Evolutionary conservation across 805 yeast species (phyloP), one percentile per base, ranked within the genome.

Genomic region (Blastobotrys robertii): DNA sequence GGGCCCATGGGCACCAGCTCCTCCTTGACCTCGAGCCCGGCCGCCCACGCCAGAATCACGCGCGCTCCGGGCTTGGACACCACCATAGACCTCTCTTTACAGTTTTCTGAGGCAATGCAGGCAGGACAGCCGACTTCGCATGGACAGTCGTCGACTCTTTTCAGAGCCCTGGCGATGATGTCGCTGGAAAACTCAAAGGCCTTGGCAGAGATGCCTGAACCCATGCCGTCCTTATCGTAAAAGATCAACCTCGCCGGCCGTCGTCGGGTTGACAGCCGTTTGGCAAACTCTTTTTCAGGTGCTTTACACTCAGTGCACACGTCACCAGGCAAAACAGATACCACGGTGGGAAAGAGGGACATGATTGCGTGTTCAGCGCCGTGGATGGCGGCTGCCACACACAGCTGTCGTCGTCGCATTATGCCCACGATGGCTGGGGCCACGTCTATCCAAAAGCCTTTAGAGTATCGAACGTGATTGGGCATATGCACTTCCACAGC

Each of bases 231-330:
- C 1, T 85, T 72, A 59, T 92, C 97, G 56, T 78, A 79, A 51
- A 92, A 83, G 1, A 88, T 77, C 39, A 92, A 64, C 42, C 98
- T 67, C 0, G 94, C 95, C 0, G 97, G 97, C 34, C 99, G 65
- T 44, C 73, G 75, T 34, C 98, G 66, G 12, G 63, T 61, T 0
- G 90, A 73, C 55, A 83, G 83, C 25, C 86, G 63, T 39, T 72
- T 71, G 1, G 95, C 84, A 68, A 90, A 84, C 57, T 92, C 99
- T 54, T 92, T 92, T 50, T 87, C 95, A 0, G 98, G 97, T 0
- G 97, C 97, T 55, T 92, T 92, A 62, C 99, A 92, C 60, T 92
- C 99, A 0, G 97, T 85, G 37, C 74, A 75, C 10, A 92, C 71
- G 52, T 92, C 98, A 2, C 56, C 57, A 1, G 62, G 60, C 1